Conservation (phyloP, 1,284 basidiomycete genomes). For the Flammula alnicola region DNA sequence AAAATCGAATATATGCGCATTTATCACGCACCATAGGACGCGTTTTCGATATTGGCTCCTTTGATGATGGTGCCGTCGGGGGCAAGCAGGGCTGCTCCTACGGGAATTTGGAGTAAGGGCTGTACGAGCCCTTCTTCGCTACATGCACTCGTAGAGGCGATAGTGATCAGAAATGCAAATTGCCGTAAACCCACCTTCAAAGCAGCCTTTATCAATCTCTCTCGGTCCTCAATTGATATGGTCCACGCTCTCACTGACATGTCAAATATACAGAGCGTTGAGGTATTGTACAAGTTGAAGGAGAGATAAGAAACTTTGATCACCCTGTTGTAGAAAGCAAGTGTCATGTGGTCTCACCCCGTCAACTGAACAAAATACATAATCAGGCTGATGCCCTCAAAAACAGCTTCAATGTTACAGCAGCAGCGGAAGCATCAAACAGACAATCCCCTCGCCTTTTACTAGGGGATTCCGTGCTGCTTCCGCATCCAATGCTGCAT, state of each 20-base stretch:
- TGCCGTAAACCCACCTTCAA: no score
- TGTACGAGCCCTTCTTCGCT: constrained; percentile 60
- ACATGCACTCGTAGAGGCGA: constrained; percentile 3
- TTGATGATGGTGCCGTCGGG: constrained; percentile 74
- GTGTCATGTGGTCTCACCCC: constrained; percentile 30
- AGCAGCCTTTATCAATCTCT: constrained; percentile 44
- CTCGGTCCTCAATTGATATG: constrained; percentile 38
- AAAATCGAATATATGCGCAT: no score
- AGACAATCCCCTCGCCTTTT: constrained; percentile 47
- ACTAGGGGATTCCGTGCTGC: constrained; percentile 46
- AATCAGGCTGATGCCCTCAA: constrained; percentile 4
- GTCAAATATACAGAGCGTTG: not conserved
- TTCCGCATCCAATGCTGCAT: constrained; percentile 39
- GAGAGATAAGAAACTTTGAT: no score
- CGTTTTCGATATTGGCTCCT: constrained; percentile 91
- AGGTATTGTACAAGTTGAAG: not conserved
- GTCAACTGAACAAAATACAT: constrained; percentile 35
- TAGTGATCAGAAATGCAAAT: no score
- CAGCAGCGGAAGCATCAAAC: constrained; percentile 40
- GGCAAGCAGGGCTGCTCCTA: constrained; percentile 83
- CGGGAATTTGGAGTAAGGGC: constrained; percentile 86
- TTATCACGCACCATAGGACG: constrained; percentile 80
- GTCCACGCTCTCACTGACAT: constrained; percentile 32
- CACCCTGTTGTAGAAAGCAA: no score
- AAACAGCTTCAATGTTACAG: constrained; percentile 15